A percentile compares a stretch with the other conserved stretches of the same genome.
Evolutionary conservation across 257 asterid genomes (phyloP).

Genomic region (Ligustrum vulgare): DNA sequence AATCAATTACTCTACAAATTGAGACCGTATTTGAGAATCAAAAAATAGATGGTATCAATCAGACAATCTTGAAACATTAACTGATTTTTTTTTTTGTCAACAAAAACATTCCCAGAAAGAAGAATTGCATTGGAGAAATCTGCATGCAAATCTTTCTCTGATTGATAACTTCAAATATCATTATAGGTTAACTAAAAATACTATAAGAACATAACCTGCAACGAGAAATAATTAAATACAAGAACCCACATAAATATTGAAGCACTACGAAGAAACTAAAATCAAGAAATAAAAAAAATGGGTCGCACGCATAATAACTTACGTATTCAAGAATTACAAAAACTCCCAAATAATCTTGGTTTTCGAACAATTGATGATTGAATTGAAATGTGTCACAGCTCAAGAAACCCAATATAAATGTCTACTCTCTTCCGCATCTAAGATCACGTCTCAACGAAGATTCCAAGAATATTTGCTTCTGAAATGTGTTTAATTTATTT

Average conservation of each 20-base stretch:
- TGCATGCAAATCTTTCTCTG: constrained; percentile 43
- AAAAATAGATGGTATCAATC: constrained; percentile 26
- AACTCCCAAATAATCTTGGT: constrained; percentile 19
- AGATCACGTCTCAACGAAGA: constrained; percentile 26
- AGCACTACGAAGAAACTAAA: constrained; percentile 15
- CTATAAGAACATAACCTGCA: constrained; percentile 26
- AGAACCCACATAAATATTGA: constrained; percentile 23
- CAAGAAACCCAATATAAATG: constrained; percentile 29
- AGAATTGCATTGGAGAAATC: constrained; percentile 31
- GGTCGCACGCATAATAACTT: constrained; percentile 31
- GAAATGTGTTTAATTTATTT: constrained; percentile 17
- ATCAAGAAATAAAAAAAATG: constrained; percentile 18
- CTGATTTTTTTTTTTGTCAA: constrained; percentile 12
- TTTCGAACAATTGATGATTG: constrained; percentile 36
- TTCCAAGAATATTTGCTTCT: constrained; percentile 36
- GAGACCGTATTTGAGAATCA: constrained; percentile 17
- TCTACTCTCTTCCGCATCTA: constrained; percentile 1
- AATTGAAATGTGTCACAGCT: constrained; percentile 38
- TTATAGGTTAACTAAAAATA: constrained; percentile 32
- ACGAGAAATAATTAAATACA: constrained; percentile 24
- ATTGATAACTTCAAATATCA: constrained; percentile 23
- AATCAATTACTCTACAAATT: constrained; percentile 11
- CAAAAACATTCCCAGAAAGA: constrained; percentile 14
- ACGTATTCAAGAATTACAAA: constrained; percentile 38
- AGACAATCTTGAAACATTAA: constrained; percentile 12